Evolutionary conservation across 2,329 filamentous ascomycete species (phyloP), one percentile per base, ranked within the genome.

Genomic region (Talaromyces sp.): DNA sequence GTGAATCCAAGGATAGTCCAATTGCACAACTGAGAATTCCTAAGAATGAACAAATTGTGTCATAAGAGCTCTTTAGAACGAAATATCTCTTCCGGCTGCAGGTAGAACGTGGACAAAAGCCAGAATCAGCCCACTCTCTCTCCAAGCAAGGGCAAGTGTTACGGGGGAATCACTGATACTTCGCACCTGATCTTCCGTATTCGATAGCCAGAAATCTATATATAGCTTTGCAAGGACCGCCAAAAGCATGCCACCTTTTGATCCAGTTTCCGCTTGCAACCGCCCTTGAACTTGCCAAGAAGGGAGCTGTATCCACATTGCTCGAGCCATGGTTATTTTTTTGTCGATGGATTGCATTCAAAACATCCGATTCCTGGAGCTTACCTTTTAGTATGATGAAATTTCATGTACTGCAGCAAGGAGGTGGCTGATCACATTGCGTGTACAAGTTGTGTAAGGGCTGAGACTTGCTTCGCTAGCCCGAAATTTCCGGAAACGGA

Each of bases 31-130:
- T n/a, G 33, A 3, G 21, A 6, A 23, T 37, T 11, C 40, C 18
- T 37, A 7, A 28, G 42, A 40, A 21, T 4, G 9, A 2, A 18
- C 16, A 14, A 37, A 60, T 14, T 39, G 18, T 31, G 44, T 40
- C 40, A 21, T 18, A 28, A 40, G 31, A 52, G n/a, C 33, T 35
- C 33, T 18, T 35, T 12, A 39, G 14, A 48, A 31, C 11, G 28
- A 21, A 16, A 7, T 54, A 21, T n/a, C 39, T 14, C 35, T 55
- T 61, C 59, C 48, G 50, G 35, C 50, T 55, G 48, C 59, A 55
- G 23, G n/a, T 21, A 35, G 37, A 39, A 60, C 33, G 58, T 54
- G 58, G 37, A 21, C 25, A 23, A 18, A 23, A 21, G 28, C 31
- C 25, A 33, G 31, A 28, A 37, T 59, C n/a, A 23, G 31, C 8